A percentile compares a stretch with the other conserved stretches of the same genome.
Conservation (phyloP, 176 grass and related monocot genomes). For the Ensete glaucum region DNA sequence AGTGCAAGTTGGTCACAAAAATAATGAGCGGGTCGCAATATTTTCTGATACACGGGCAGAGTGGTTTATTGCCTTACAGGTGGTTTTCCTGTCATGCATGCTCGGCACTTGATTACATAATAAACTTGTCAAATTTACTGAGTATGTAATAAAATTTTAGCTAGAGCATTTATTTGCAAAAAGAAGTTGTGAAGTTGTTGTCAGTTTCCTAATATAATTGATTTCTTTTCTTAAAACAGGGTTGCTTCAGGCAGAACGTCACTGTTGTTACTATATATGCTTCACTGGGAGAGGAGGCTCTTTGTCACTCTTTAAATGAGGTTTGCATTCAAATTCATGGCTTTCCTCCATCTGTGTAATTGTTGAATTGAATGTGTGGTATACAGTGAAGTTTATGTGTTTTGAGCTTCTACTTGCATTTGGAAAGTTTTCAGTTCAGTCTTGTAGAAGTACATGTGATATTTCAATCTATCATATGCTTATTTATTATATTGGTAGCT, state of each 20-base stretch:
- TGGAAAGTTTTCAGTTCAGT: too few relatives aligned
- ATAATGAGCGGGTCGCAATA: constrained; percentile 58
- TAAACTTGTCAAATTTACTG: neutral
- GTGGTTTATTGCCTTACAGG: constrained; percentile 93
- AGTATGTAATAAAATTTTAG: constrained; percentile 11
- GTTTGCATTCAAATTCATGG: constrained; percentile 27
- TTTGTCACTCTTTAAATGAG: constrained; percentile 95
- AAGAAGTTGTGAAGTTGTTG: neutral
- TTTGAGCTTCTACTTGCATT: neutral
- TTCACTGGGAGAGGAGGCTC: constrained; percentile 74
- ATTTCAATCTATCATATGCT: too few relatives aligned
- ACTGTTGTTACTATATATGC: constrained; percentile 93
- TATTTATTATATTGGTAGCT: too few relatives aligned
- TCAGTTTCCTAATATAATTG: constrained; percentile 3
- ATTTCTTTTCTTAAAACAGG: constrained; percentile 32
- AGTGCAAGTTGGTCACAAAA: constrained; percentile 51
- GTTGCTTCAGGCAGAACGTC: constrained; percentile 82
- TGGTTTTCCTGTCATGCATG: constrained; percentile 18
- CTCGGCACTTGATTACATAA: neutral
- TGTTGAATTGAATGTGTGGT: constrained; percentile 3
- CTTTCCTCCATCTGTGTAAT: neutral
- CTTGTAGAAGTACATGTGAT: too few relatives aligned
- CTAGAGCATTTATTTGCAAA: neutral
- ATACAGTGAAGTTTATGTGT: constrained; percentile 1
- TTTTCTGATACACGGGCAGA: constrained; percentile 85